Evolutionary conservation across 2,329 filamentous ascomycete species (phyloP).

Genomic region (Emydomyces testavorans): DNA sequence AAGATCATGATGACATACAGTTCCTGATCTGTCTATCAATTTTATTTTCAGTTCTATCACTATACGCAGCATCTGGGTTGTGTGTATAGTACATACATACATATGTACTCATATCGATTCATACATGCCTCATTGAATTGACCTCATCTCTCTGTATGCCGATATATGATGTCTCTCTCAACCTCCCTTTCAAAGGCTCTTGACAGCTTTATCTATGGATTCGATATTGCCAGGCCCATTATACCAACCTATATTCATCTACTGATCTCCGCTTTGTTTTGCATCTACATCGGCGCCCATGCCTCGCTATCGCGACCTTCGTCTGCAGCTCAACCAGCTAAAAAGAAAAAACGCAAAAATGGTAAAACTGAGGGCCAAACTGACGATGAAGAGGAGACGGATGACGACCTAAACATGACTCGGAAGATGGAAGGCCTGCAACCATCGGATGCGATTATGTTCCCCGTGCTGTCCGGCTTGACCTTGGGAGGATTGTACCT

Average conservation of each 20-base stretch:
- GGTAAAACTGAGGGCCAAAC: slow-evolving; percentile 23
- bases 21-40: neutral
- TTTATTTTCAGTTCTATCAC: neutral
- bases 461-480: slow-evolving; percentile 64
- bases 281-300: slow-evolving; percentile 75
- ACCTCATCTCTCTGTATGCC: neutral
- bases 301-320: slow-evolving; percentile 73
- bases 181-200: slow-evolving; percentile 31
- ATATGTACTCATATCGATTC: no score
- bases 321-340: slow-evolving; percentile 57
- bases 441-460: slow-evolving; percentile 69
- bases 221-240: slow-evolving; percentile 34
- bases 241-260: slow-evolving; percentile 51
- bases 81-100: no score
- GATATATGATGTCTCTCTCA: slow-evolving; percentile 24
- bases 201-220: slow-evolving; percentile 35
- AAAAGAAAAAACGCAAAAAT: slow-evolving; percentile 35
- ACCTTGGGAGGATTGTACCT: slow-evolving; percentile 70
- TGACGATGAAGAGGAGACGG: slow-evolving; percentile 42
- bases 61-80: no score
- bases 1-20: neutral
- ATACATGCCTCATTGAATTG: no score
- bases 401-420: slow-evolving; percentile 42
- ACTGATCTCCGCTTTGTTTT: slow-evolving; percentile 59
- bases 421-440: slow-evolving; percentile 57